A percentile compares a stretch with the other conserved stretches of the same genome.
These are phyloP conservation scores for Geotrichum europaeum DNA, from an alignment of 1,139 yeast genomes.

Conservation along the genomic window DNA sequence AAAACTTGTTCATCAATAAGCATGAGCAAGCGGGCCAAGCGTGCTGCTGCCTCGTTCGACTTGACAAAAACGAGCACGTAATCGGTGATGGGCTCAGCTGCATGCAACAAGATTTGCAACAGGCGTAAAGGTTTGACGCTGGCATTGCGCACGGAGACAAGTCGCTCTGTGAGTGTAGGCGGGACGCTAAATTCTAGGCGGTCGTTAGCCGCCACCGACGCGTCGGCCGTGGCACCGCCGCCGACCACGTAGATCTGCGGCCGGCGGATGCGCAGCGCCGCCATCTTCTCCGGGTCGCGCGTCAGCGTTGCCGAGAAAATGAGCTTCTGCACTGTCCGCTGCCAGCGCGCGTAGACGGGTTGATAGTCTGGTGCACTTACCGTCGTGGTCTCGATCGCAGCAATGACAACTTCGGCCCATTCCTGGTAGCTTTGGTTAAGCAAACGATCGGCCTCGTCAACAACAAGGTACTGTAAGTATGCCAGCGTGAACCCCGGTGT, in stretches of 20 bases:
- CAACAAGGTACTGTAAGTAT: conserved; percentile 60
- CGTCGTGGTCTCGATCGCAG: conserved; percentile 38
- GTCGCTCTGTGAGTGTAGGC: conserved; percentile 31
- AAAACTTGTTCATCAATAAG: conserved; percentile 38
- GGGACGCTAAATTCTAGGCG: conserved; percentile 47
- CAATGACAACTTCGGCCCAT: conserved; percentile 73
- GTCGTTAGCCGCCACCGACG: conserved; percentile 44
- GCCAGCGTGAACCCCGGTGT: conserved; percentile 36
- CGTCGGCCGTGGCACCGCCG: conserved; percentile 32
- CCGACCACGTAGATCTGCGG: conserved; percentile 71
- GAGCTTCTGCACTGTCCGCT: conserved; percentile 47
- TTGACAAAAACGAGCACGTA: conserved; percentile 63
- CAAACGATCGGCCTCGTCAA: conserved; percentile 93
- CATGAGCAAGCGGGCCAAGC: conserved; percentile 58
- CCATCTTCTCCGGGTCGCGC: conserved; percentile 82
- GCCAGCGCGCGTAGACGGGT: conserved; percentile 23
- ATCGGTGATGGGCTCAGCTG: conserved; percentile 23
- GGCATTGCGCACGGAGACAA: conserved; percentile 28
- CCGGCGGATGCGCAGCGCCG: conserved; percentile 57
- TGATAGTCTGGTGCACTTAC: conserved; percentile 7
- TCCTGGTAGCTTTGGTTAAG: conserved; percentile 88
- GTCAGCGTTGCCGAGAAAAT: conserved; percentile 92
- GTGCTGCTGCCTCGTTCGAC: conserved; percentile 79
- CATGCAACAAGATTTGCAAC: conserved; percentile 36
- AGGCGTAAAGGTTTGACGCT: conserved; percentile 67